Evolutionary conservation across 2,329 filamentous ascomycete genomes (phyloP).

Genomic region (Coniella vitis): DNA sequence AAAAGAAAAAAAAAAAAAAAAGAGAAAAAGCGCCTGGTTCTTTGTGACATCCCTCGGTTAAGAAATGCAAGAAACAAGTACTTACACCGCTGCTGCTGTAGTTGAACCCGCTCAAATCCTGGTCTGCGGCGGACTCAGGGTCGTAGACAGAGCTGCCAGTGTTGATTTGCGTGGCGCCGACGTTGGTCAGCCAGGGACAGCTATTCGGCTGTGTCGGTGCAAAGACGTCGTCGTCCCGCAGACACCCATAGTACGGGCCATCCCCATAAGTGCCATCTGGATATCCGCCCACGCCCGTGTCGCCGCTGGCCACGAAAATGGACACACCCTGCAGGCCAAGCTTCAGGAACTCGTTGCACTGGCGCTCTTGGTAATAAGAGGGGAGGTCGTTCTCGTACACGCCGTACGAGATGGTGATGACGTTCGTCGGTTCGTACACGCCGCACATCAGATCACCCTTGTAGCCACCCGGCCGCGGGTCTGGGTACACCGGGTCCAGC

Average conservation of each 20-base stretch:
- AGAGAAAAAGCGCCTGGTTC: too few species aligned
- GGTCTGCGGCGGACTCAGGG: slow-evolving; percentile 17
- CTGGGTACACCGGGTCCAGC: slow-evolving; percentile 43
- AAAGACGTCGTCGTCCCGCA: slow-evolving; percentile 32
- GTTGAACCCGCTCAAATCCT: slow-evolving; percentile 16
- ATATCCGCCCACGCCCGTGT: slow-evolving; percentile 34
- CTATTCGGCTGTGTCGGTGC: slow-evolving; percentile 40
- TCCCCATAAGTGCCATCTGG: slow-evolving; percentile 20
- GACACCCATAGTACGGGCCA: slow-evolving; percentile 29
- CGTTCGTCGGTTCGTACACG: slow-evolving; percentile 43
- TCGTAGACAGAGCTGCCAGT: slow-evolving; percentile 16
- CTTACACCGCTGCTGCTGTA: slow-evolving; percentile 16
- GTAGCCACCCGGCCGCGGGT: slow-evolving; percentile 38
- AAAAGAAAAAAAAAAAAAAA: too few species aligned
- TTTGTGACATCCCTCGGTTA: neutral
- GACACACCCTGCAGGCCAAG: slow-evolving; percentile 43
- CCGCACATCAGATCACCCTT: slow-evolving; percentile 33
- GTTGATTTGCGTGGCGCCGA: slow-evolving; percentile 30
- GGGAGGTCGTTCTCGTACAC: slow-evolving; percentile 47
- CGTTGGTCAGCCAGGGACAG: slow-evolving; percentile 37
- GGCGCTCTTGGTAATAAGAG: slow-evolving; percentile 43
- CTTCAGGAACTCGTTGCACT: slow-evolving; percentile 47
- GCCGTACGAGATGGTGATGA: slow-evolving; percentile 51
- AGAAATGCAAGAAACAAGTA: neutral
- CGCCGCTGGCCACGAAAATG: slow-evolving; percentile 41